Evolutionary conservation across 371 early-diverging fungal species (phyloP).

Genomic region (Mucor lusitanicus): DNA sequence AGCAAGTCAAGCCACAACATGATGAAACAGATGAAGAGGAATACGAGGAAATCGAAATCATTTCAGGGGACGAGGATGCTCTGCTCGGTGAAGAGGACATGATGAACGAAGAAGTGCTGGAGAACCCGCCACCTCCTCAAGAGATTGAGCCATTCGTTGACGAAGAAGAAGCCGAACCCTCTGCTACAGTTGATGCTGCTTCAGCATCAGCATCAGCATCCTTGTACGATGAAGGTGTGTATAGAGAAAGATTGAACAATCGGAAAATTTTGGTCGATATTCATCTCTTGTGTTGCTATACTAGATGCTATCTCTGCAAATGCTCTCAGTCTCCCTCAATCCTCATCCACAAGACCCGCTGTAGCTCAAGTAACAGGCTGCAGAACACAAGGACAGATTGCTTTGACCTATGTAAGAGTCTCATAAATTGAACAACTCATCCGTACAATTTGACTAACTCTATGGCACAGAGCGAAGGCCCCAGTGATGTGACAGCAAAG

Average conservation of each 20-base stretch:
- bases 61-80: not conserved
- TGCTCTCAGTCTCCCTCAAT: not conserved
- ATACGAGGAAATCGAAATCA: not conserved
- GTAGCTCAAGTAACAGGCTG: constrained; percentile 21
- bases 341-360: constrained; percentile 12
- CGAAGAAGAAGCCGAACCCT: not conserved
- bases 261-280: not conserved
- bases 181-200: not conserved
- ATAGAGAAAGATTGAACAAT: not conserved
- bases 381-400: constrained; percentile 54
- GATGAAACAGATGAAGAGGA: not conserved
- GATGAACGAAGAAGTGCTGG: not conserved
- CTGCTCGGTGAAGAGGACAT: not conserved
- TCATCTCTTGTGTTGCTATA: not conserved
- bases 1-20: not conserved
- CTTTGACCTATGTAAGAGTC: constrained; percentile 45
- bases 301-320: not conserved
- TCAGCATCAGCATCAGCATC: not conserved
- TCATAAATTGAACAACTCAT: not conserved
- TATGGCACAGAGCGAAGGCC: constrained; percentile 49
- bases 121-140: not conserved
- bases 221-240: not conserved
- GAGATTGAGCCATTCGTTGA: not conserved
- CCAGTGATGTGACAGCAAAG: constrained; percentile 62
- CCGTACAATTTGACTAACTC: no score